Evolutionary conservation across 495 filamentous ascomycete genomes (phyloP), one percentile per base, ranked within the genome.

Genomic region (Amniculicola lignicola): DNA sequence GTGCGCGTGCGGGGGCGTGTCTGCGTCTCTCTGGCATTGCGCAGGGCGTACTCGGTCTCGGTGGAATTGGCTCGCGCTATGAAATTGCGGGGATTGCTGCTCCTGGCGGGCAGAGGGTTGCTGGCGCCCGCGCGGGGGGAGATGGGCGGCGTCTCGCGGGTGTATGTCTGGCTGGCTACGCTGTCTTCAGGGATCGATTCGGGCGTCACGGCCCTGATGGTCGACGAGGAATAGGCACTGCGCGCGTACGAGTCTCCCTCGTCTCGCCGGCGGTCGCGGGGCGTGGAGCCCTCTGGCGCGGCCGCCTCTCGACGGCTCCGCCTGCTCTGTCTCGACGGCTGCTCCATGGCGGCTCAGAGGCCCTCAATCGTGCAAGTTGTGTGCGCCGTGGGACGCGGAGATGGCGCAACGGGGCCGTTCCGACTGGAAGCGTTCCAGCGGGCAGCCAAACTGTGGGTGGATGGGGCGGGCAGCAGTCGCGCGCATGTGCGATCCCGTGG

Each of bases 1-100:
- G 72, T 75, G 23, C 72, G 43, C 19, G 72, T 74, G 15, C 72
- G 62, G 16, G 68, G 70, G 15, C 70, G 60, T 14, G 57, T 59
- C 22, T 54, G 45, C 37, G 55, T 4, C 12, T 65, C 62, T 24
- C 58, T 57, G 5, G 51, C 22, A 22, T 38, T 16, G 24, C 58
- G 25, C n/a, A 59, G 41, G 14, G 46, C 42, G 51, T 65, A 65
- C 7, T 65, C 62, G 29, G 50, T 47, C 14, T 66, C 63, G 35
- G 16, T 62, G 12, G 61, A 62, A 23, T 54, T 64, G 52, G 61
- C 25, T 7, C 65, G 53, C 10, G 54, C 44, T 28, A 66, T 51
- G 29, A 59, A 66, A 33, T 16, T 51, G 18, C 63, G 63, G 29
- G 62, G 54, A 24, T 62, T 62, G 54, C 12, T 28, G 33, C 9